Percentiles rank a stretch among this genome's conserved stretches.
Evolutionary conservation across 331 rosid genomes (phyloP).

Genomic region (Stylosanthes scabra): DNA sequence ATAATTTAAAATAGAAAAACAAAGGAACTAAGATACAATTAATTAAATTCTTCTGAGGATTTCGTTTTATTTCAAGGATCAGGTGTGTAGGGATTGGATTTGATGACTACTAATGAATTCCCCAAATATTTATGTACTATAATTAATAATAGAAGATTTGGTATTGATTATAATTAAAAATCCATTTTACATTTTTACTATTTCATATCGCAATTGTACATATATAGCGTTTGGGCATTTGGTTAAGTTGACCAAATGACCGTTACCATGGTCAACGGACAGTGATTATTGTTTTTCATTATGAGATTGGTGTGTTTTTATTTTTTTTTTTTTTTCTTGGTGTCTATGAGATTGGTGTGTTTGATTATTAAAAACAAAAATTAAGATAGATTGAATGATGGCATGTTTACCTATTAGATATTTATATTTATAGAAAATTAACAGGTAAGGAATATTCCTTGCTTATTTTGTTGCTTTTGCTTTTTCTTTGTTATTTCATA

Average conservation of each 20-base stretch:
- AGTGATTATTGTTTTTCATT: not conserved
- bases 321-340: too few species aligned
- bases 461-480: not conserved
- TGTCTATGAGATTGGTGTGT: too few species aligned
- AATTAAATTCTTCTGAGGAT: not conserved
- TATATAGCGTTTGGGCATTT: not conserved
- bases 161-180: not conserved
- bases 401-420: not conserved
- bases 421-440: not conserved
- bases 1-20: too few species aligned
- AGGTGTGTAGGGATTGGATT: not conserved
- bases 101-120: not conserved
- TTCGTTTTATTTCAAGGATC: not conserved
- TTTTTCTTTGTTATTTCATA: not conserved
- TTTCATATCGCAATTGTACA: too few species aligned
- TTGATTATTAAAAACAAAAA: not conserved
- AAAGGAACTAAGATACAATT: not conserved
- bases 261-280: conserved; percentile 1
- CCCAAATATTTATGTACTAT: not conserved
- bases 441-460: not conserved
- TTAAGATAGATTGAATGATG: not conserved
- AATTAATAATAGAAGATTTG: not conserved
- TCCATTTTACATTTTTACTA: not conserved
- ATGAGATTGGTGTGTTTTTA: too few species aligned
- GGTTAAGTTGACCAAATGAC: not conserved